A percentile compares a stretch with the other conserved stretches of the same genome.
Conservation (phyloP, 768 basidiomycete genomes). For the Thelephora aurantiotincta region DNA sequence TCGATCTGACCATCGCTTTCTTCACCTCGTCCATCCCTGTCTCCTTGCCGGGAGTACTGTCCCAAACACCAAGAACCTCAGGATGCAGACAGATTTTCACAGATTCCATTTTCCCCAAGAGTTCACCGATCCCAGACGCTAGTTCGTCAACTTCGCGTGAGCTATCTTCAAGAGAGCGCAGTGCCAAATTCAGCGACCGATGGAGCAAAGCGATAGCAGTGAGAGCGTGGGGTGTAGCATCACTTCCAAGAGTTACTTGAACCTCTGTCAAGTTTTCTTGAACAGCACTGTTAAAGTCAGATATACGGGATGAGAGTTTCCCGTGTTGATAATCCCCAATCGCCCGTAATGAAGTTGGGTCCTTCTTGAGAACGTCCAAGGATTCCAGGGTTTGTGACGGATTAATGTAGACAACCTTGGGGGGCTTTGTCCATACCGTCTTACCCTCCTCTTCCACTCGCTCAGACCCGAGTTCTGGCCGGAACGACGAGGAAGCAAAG, state of each 20-base stretch:
- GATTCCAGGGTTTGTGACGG: slow-evolving; percentile 45
- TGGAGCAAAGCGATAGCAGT: background rate
- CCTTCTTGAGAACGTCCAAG: slow-evolving; percentile 29
- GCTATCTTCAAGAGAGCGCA: slow-evolving; percentile 3
- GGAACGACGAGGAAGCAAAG: slow-evolving; percentile 1
- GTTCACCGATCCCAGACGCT: slow-evolving; percentile 3
- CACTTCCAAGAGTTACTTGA: background rate
- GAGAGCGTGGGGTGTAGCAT: background rate
- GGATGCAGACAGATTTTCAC: slow-evolving; percentile 8
- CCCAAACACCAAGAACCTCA: slow-evolving; percentile 12
- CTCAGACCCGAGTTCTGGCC: slow-evolving; percentile 6
- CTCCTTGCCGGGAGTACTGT: slow-evolving; percentile 5
- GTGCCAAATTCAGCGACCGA: background rate
- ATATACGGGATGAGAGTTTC: slow-evolving; percentile 43
- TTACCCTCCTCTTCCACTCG: slow-evolving; percentile 7
- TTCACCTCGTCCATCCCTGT: slow-evolving; percentile 8
- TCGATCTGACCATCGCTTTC: slow-evolving; percentile 15
- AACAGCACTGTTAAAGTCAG: slow-evolving; percentile 30
- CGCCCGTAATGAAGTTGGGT: slow-evolving; percentile 30
- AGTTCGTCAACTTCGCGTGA: slow-evolving; percentile 9
- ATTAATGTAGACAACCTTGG: slow-evolving; percentile 35
- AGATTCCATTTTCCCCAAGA: slow-evolving; percentile 12
- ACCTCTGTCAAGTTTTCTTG: slow-evolving; percentile 9
- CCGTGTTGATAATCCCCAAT: slow-evolving; percentile 56
- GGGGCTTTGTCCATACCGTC: slow-evolving; percentile 15